Evolutionary conservation across 2,329 filamentous ascomycete species (phyloP).

Genomic region (Penicillium thymicola): DNA sequence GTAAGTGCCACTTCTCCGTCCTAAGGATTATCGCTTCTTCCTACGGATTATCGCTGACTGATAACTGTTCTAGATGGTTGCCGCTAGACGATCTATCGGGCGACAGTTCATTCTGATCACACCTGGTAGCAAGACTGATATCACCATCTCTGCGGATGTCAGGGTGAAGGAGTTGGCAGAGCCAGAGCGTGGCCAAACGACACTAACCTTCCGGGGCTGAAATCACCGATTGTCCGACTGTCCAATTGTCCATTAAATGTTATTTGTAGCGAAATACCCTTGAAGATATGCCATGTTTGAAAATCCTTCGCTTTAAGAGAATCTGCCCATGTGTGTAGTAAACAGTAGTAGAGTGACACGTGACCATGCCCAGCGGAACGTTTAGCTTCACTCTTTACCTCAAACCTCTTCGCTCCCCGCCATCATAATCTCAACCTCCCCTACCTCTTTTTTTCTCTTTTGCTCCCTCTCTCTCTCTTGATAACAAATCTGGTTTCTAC

Average conservation of each 20-base stretch:
- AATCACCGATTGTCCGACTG: not conserved
- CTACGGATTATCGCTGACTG: conserved; percentile 4
- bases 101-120: conserved; percentile 96
- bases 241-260: not conserved
- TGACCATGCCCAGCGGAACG: conserved; percentile 3
- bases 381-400: conserved; percentile 9
- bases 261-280: conserved; percentile 8
- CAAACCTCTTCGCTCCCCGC: conserved; percentile 12
- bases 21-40: conserved; percentile 1
- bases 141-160: conserved; percentile 45
- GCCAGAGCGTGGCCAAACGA: conserved; percentile 45
- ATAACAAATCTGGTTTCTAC: not conserved
- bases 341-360: not conserved
- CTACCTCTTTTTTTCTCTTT: not conserved
- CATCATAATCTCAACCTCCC: conserved; percentile 1
- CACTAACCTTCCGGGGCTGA: conserved; percentile 33
- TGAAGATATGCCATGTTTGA: not conserved
- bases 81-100: conserved; percentile 80
- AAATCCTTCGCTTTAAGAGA: too few relatives aligned
- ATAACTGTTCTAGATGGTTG: conserved; percentile 61
- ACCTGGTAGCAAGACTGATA: conserved; percentile 71
- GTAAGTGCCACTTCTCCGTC: conserved; percentile 50
- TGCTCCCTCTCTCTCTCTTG: not conserved
- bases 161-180: conserved; percentile 46
- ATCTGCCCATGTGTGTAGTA: not conserved